Base-by-base conservation (phyloP, 2,329 filamentous ascomycete genomes). In the Aquanectria penicillioides region DNA sequence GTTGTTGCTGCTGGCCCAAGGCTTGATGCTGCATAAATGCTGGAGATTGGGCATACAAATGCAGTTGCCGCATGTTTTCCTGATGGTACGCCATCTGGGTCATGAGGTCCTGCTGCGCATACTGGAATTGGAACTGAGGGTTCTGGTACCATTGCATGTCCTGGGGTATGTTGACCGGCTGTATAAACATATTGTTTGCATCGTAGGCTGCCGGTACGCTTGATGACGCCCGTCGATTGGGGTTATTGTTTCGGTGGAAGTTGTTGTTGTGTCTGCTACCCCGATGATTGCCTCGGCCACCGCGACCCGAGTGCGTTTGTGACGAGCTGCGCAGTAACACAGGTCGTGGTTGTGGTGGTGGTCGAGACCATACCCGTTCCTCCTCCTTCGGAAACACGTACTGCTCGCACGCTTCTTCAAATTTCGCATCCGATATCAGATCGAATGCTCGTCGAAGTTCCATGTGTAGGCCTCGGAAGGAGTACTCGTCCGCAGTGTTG, bases 401-500 rank as follows among this genome's bases (percentile, higher is more conserved):
- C 73, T 94, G 87, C 73, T 96, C 92, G 75, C 94, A 97, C 73
- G 90, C 94, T 69, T 93, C 89, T 5, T 88, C 86, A 38, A 99
- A 82, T 68, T 95, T 92, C 18, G 88, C 91, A 48, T 91, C 85
- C 2, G 91, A 87, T 15, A 97, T 86, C 53, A 93, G 78, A 57
- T 93, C 90, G 73, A 97, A 98, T 1, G 95, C 95, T 65, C 93
- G 86, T 61, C 95, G 88, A 46, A 99, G 81, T 77, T 99, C 95
- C 65, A 93, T 77, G 73, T 99, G 95, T 25, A 99, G 85, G 2
- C 95, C 95, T 47, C 91, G 87, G 77, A 97, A 97, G 1, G 95
- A 94, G 37, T 92, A 96, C 73, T 97, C 94, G 73, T 99, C 95
- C 8, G 93, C 95, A 2, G 95, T 98, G 69, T 99, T 99, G 36